Base-by-base conservation (phyloP, 2,329 filamentous ascomycete species). In the Epichloe sp. region DNA sequence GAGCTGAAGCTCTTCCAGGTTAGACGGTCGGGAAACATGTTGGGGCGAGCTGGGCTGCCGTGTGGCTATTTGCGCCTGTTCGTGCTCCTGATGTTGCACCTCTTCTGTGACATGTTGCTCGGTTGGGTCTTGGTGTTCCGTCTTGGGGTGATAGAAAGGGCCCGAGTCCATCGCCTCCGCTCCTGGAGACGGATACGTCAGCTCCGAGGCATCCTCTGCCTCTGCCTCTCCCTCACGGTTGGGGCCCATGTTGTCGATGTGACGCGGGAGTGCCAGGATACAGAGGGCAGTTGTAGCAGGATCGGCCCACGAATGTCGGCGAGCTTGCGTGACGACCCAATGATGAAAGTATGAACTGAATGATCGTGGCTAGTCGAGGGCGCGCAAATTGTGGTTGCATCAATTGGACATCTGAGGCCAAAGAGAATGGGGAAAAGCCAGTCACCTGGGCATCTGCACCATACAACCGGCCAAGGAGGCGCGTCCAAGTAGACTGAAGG, bases 1-100 rank as follows among this genome's bases (percentile, higher is more conserved):
- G 40, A 80, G 66, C 61, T 79, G 77, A 42, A 80, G 68, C 63
- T 80, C 77, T 56, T 78, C 76, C 5, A 72, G 68, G 52, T 73
- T 78, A 37, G 72, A 65, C 2, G 71, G 66, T 12, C 68, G 68
- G 14, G 67, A 58, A 11, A 66, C 59, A 45, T 73, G 71, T 44
- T 70, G 69, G 19, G 69, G 62, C 15, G 67, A 60, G 14, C 67
- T 61, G 3, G 67, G 58, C 10, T 71, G 68, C 36, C 65, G 64
- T 3, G 56, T 50, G 17, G 58, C 54, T 15, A 65, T 53, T 31
- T 65, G 60, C 37, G 55, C 53, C 34, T 65, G 62, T n/a, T 63
- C 58, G 43, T 68, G 60, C n/a, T 61, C 62, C 44, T 58, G 58
- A 34, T 55, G 56, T 19, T 65, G 64, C 47, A 58, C 58, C 47